Evolutionary conservation across 345 rosid genomes (phyloP).

Genomic region (Boechera stricta): DNA sequence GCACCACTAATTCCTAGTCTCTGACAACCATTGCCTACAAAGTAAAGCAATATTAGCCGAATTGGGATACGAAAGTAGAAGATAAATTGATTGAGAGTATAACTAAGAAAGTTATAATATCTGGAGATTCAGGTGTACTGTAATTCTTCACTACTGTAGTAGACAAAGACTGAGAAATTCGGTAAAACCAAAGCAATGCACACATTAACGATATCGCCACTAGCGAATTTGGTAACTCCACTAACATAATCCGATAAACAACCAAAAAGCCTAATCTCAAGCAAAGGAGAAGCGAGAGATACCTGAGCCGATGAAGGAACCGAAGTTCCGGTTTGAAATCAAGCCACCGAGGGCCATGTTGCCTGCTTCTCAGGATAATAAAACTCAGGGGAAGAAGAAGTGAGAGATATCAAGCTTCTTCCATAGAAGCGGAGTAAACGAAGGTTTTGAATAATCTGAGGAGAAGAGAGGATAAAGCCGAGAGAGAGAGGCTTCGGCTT

Average conservation of each 20-base stretch:
- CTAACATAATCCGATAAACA: background rate
- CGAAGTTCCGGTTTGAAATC: conserved; percentile 69
- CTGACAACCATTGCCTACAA: conserved; percentile 53
- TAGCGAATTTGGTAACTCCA: background rate
- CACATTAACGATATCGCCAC: background rate
- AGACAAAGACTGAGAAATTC: background rate
- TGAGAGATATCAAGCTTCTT: conserved; percentile 38
- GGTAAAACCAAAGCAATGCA: conserved; percentile 16
- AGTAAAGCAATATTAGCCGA: conserved; percentile 20
- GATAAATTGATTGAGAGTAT: background rate
- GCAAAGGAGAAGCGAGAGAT: background rate
- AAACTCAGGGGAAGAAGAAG: background rate
- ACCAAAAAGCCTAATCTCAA: background rate
- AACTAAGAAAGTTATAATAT: background rate
- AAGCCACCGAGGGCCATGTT: conserved; percentile 82
- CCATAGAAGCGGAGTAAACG: conserved; percentile 37
- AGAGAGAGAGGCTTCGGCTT: conserved; percentile 2
- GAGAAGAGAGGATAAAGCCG: conserved; percentile 48
- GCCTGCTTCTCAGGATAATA: conserved; percentile 15
- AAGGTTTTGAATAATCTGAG: conserved; percentile 17
- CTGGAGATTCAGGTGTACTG: background rate
- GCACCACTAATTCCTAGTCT: conserved; percentile 38
- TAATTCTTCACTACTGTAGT: background rate
- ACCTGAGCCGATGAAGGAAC: conserved; percentile 70
- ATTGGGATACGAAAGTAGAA: background rate